phyloP scores from a whole-genome alignment of 2,329 filamentous ascomycete species.

The Lachnellula occidentalis region DNA sequence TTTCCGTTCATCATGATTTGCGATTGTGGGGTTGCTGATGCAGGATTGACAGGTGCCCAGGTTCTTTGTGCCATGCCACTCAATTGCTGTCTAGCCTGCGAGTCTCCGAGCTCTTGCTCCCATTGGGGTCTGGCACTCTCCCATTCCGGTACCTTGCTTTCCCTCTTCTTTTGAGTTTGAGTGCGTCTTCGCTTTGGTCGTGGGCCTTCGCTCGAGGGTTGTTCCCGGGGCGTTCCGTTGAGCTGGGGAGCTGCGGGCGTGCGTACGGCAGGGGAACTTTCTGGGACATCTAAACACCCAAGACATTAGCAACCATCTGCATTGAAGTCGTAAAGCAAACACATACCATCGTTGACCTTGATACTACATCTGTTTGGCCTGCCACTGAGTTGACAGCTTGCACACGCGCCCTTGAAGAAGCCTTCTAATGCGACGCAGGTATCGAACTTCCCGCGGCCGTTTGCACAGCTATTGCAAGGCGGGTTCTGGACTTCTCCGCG shows the following conservation, averaged over 20 bases:
- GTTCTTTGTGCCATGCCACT: slow-evolving; percentile 19
- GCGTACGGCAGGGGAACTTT: slow-evolving; percentile 15
- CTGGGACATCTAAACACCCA: slow-evolving; percentile 3
- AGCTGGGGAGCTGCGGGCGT: slow-evolving; percentile 8
- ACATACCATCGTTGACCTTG: slow-evolving; percentile 29
- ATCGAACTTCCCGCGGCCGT: slow-evolving; percentile 30
- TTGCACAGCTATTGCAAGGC: slow-evolving; percentile 28
- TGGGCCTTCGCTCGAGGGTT: slow-evolving; percentile 4
- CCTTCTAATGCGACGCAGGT: slow-evolving; percentile 29
- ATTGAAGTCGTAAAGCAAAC: background rate
- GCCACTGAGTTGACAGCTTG: slow-evolving; percentile 30
- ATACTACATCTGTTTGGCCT: slow-evolving; percentile 30
- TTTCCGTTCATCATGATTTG: slow-evolving; percentile 16
- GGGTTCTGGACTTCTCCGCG: slow-evolving; percentile 24
- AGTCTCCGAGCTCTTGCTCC: slow-evolving; percentile 24
- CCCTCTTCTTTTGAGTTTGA: slow-evolving; percentile 5
- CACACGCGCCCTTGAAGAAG: slow-evolving; percentile 32
- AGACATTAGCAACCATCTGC: background rate
- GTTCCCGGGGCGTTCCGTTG: slow-evolving; percentile 2
- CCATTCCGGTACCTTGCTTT: slow-evolving; percentile 19
- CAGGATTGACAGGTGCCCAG: slow-evolving; percentile 26
- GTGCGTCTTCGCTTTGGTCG: slow-evolving; percentile 22
- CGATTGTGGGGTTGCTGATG: background rate
- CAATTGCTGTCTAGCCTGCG: slow-evolving; percentile 21
- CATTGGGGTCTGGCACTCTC: slow-evolving; percentile 26